These are phyloP conservation scores for Trichoderma pleuroti DNA, from an alignment of 2,329 filamentous ascomycete species.

Conservation along the genomic window DNA sequence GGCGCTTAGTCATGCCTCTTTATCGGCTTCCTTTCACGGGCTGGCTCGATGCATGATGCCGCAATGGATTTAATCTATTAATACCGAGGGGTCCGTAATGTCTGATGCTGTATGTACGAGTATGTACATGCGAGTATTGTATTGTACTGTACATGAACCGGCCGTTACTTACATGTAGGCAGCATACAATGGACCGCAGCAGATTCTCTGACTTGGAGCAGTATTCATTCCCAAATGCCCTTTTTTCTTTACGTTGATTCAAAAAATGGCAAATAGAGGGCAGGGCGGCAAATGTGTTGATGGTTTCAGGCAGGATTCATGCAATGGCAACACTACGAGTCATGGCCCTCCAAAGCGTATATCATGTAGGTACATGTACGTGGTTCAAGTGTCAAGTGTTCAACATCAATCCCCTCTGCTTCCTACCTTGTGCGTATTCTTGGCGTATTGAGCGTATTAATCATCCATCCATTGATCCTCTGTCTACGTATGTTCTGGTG, in stretches of 20 bases:
- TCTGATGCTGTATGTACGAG: too few species aligned
- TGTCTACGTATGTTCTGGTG: not conserved
- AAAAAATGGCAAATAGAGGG: not conserved
- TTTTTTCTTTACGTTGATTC: not conserved
- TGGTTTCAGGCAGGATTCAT: not conserved
- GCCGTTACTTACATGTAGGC: too few species aligned
- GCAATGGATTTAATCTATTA: not conserved
- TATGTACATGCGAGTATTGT: too few species aligned
- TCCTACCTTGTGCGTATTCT: not conserved
- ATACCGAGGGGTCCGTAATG: not conserved
- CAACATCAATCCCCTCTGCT: not conserved
- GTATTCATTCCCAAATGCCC: not conserved
- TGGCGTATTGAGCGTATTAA: not conserved
- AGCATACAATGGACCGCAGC: too few species aligned
- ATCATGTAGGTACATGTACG: not conserved
- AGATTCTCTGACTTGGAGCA: not conserved
- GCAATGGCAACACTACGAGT: not conserved
- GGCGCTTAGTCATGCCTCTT: not conserved
- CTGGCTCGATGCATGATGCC: not conserved
- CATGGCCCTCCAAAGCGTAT: not conserved
- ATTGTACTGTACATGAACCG: not conserved
- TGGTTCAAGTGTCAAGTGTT: not conserved
- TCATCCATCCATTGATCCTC: not conserved
- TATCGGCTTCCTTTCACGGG: not conserved
- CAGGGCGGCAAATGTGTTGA: not conserved